phyloP scores from a whole-genome alignment of 495 filamentous ascomycete species.

The Parmelia sp. region DNA sequence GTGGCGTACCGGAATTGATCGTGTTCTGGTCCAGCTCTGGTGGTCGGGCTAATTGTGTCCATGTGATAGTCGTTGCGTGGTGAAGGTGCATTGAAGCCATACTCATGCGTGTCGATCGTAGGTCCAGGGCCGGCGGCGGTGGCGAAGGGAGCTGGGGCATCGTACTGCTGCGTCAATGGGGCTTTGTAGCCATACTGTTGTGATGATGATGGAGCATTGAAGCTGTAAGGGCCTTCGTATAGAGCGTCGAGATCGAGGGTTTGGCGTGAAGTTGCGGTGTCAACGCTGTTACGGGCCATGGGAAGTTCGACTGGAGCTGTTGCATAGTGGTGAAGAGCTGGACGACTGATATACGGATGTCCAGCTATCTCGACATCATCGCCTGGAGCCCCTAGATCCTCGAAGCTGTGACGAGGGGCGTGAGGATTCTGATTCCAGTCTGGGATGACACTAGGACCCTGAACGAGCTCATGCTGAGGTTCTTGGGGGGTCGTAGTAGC shows the following conservation, averaged over 20 bases:
- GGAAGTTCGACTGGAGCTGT: constrained; percentile 4
- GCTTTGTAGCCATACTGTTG: background rate
- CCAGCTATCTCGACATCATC: constrained; percentile 12
- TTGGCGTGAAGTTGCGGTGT: background rate
- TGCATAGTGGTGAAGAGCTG: constrained; percentile 5
- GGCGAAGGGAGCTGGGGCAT: background rate
- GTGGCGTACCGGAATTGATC: constrained; percentile 8
- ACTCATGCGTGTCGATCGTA: background rate
- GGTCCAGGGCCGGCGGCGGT: background rate
- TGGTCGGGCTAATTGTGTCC: background rate
- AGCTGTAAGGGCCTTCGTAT: background rate
- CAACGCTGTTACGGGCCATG: background rate
- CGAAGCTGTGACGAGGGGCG: constrained; percentile 35
- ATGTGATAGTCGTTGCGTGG: constrained; percentile 7
- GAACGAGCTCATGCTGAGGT: background rate
- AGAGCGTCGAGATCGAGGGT: constrained; percentile 9
- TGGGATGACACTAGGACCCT: background rate
- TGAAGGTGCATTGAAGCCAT: constrained; percentile 7
- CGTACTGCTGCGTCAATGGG: background rate
- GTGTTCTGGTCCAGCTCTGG: background rate
- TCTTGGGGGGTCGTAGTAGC: background rate
- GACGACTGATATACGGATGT: background rate
- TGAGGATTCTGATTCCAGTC: background rate
- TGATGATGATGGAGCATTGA: background rate
- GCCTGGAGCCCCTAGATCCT: constrained; percentile 25